A percentile compares a stretch with the other conserved stretches of the same genome.
These are phyloP conservation scores for Hemisphaericaspora lyxosophila DNA, from an alignment of 1,139 yeast genomes.

Conservation along the genomic window DNA sequence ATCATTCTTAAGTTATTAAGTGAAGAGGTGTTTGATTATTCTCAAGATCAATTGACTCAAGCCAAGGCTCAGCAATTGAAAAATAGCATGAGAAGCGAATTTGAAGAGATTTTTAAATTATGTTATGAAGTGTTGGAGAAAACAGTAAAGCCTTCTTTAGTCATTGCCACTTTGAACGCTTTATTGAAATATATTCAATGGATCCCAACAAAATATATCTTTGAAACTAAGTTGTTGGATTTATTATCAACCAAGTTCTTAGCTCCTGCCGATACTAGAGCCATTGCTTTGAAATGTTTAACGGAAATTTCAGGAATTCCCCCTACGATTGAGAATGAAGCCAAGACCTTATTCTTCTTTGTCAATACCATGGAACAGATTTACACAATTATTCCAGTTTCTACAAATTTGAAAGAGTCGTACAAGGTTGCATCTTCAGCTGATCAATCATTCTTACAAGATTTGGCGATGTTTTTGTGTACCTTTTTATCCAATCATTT, in stretches of 20 bases:
- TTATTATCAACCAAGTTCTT: conserved; percentile 74
- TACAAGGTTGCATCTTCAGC: conserved; percentile 75
- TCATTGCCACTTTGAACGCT: conserved; percentile 82
- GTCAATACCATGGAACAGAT: conserved; percentile 73
- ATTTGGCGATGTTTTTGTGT: conserved; percentile 88
- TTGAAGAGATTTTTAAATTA: conserved; percentile 86
- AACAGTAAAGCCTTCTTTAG: conserved; percentile 76
- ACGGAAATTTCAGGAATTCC: conserved; percentile 79
- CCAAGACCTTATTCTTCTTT: conserved; percentile 69
- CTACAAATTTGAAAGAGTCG: conserved; percentile 69
- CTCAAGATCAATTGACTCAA: conserved; percentile 94
- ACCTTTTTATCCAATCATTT: conserved; percentile 82
- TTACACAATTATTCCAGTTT: conserved; percentile 67
- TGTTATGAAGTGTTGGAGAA: conserved; percentile 92
- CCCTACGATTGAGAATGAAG: conserved; percentile 51
- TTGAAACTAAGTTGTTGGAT: conserved; percentile 78
- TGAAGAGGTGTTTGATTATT: conserved; percentile 94
- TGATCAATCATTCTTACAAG: conserved; percentile 94
- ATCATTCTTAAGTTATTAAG: conserved; percentile 81
- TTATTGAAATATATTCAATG: conserved; percentile 85
- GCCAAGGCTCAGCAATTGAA: conserved; percentile 86
- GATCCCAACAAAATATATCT: conserved; percentile 89
- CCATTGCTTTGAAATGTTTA: conserved; percentile 83
- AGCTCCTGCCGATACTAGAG: conserved; percentile 77
- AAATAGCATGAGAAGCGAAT: conserved; percentile 82